Evolutionary conservation across 495 filamentous ascomycete species (phyloP).

Genomic region (Neurospora pannonica): DNA sequence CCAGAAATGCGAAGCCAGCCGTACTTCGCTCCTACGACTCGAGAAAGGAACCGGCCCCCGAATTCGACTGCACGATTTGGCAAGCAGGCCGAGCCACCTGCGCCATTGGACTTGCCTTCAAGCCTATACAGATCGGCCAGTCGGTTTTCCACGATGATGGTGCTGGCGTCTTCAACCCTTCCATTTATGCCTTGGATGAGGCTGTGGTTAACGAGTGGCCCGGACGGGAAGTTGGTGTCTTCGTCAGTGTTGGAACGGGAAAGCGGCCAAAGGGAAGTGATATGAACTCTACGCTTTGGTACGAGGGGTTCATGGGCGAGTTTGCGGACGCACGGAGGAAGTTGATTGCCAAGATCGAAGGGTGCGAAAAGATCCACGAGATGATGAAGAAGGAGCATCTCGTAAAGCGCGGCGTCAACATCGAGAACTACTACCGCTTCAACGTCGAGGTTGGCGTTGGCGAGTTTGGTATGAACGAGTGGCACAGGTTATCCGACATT

Average conservation of each 20-base stretch:
- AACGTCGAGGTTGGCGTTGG: slow-evolving; percentile 97
- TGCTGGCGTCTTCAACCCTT: slow-evolving; percentile 81
- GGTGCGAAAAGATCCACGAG: slow-evolving; percentile 85
- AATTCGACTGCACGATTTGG: slow-evolving; percentile 90
- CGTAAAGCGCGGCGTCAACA: slow-evolving; percentile 64
- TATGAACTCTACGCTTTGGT: slow-evolving; percentile 66
- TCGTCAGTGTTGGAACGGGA: slow-evolving; percentile 86
- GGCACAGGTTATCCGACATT: slow-evolving; percentile 86
- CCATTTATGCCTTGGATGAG: slow-evolving; percentile 78
- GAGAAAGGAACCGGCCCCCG: slow-evolving; percentile 76
- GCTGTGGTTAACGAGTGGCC: slow-evolving; percentile 91
- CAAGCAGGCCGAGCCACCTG: slow-evolving; percentile 91
- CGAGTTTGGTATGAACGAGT: slow-evolving; percentile 98
- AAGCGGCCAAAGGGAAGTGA: slow-evolving; percentile 70
- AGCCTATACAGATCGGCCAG: slow-evolving; percentile 88
- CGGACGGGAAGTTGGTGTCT: slow-evolving; percentile 77
- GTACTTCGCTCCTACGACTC: slow-evolving; percentile 91
- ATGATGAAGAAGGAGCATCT: slow-evolving; percentile 70
- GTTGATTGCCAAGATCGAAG: slow-evolving; percentile 84
- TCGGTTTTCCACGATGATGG: slow-evolving; percentile 92
- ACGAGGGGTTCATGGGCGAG: slow-evolving; percentile 84
- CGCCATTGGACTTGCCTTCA: slow-evolving; percentile 87
- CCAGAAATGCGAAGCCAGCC: slow-evolving; percentile 52
- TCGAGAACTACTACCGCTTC: slow-evolving; percentile 91
- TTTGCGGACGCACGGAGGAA: slow-evolving; percentile 82